Evolutionary conservation across 208 protist genomes (phyloP), one percentile per base, ranked within the genome.

Genomic region (Trichomonas tenax): DNA sequence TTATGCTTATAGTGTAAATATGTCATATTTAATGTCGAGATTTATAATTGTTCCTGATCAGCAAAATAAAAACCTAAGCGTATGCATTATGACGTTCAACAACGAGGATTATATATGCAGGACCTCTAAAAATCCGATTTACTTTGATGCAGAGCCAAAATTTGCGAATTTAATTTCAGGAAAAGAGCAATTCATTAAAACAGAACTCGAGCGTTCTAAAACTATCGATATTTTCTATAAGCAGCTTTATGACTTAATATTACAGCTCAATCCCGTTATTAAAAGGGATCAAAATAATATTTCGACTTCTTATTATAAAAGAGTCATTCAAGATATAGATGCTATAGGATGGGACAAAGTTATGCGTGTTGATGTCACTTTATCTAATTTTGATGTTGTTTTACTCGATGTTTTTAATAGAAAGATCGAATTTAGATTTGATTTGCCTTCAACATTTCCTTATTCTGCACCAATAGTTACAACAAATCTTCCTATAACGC

Each of bases 351-450:
- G 86, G 86, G 86, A 93, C 46, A 48, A 40, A n/a, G 31, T 93
- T 38, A 40, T 44, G 1, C 44, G 46, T 26, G 46, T 93, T 38
- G 86, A 93, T 93, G 17, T 41, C n/a, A 93, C 86, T 15, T 38
- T 93, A 38, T 34, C 40, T 26, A 49, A 38, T 38, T 44, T 93
- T 51, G 86, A 93, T 49, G 26, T 93, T 26, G 44, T 34, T 34
- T 21, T 93, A 26, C 14, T 31, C 14, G 86, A 93, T 51, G 17
- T n/a, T 10, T 38, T 21, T 0, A 23, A 26, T 17, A 34, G 44
- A n/a, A 93, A 93, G 15, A 93, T 93, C 2, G 34, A 93, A 41
- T 34, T 93, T 93, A 40, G 86, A 26, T 93, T 93, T 93, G 86
- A 93, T 93, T 41, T 93, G 4, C n/a, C 41, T 21, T 8, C 38